These are phyloP conservation scores for Penicillium sp. DNA, from an alignment of 2,329 filamentous ascomycete species.

Conservation along the genomic window DNA sequence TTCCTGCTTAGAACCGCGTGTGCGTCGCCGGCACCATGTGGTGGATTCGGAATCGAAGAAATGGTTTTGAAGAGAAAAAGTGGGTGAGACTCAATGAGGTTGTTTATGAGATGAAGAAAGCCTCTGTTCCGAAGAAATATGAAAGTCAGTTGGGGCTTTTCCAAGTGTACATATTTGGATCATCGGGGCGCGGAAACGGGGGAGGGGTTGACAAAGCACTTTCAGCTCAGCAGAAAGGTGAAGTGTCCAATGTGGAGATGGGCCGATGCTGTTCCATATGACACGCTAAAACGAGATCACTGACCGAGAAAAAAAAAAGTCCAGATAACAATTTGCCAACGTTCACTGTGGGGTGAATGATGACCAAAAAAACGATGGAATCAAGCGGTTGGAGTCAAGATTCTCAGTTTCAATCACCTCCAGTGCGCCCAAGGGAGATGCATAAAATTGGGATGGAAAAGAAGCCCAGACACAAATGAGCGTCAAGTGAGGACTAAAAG, in stretches of 20 bases:
- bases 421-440: conserved; percentile 9
- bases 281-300: neutral
- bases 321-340: neutral
- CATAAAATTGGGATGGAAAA: conserved; percentile 9
- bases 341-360: neutral
- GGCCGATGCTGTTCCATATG: neutral
- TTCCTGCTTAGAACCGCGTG: conserved; percentile 20
- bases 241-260: neutral
- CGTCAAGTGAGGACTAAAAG: conserved; percentile 22
- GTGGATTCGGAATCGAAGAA: conserved; percentile 5
- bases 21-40: conserved; percentile 27
- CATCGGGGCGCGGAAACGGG: conserved; percentile 5
- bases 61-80: neutral
- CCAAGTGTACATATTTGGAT: conserved; percentile 4
- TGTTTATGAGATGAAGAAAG: neutral
- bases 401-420: conserved; percentile 11
- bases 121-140: neutral
- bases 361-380: conserved; percentile 11
- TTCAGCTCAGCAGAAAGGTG: neutral
- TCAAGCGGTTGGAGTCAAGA: conserved; percentile 4
- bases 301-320: neutral
- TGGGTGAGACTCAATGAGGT: neutral
- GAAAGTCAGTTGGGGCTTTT: conserved; percentile 11
- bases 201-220: conserved; percentile 22
- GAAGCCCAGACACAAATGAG: conserved; percentile 14